A percentile compares a stretch with the other conserved stretches of the same genome.
These are phyloP conservation scores for Corchorus capsularis DNA, from an alignment of 345 rosid genomes.

Conservation along the genomic window DNA sequence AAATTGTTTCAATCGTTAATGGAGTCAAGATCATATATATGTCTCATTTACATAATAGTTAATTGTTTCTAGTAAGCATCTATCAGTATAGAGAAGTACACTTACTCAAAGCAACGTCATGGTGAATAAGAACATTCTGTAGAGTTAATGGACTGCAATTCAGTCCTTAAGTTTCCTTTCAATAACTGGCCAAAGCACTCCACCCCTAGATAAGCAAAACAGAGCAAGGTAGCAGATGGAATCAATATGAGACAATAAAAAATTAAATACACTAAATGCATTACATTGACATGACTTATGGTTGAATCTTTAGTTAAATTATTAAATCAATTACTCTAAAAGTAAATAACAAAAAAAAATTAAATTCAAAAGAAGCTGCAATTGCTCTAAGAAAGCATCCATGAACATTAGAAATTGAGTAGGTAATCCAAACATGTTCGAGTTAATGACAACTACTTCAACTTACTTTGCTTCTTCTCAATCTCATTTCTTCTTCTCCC, in stretches of 20 bases:
- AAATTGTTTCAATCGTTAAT: too few relatives aligned
- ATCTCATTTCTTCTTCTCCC: neutral
- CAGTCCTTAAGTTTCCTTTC: constrained; percentile 91
- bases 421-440: too few relatives aligned
- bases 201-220: constrained; percentile 45
- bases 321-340: neutral
- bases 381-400: too few relatives aligned
- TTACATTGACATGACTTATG: constrained; percentile 4
- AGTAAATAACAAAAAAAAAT: too few relatives aligned
- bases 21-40: too few relatives aligned
- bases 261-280: neutral
- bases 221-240: neutral
- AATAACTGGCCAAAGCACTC: constrained; percentile 57
- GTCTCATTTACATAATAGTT: too few relatives aligned
- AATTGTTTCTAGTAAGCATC: too few relatives aligned
- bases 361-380: too few relatives aligned
- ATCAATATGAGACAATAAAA: neutral
- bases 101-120: constrained; percentile 14
- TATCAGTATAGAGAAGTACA: too few relatives aligned
- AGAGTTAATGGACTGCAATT: constrained; percentile 68
- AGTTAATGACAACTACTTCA: neutral
- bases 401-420: too few relatives aligned
- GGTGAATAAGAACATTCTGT: constrained; percentile 38
- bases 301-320: constrained; percentile 18
- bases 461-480: neutral